A percentile compares a stretch with the other conserved stretches of the same genome.
These are phyloP conservation scores for Backusella liffmaniae DNA, from an alignment of 192 early-diverging fungal species.

Conservation along the genomic window DNA sequence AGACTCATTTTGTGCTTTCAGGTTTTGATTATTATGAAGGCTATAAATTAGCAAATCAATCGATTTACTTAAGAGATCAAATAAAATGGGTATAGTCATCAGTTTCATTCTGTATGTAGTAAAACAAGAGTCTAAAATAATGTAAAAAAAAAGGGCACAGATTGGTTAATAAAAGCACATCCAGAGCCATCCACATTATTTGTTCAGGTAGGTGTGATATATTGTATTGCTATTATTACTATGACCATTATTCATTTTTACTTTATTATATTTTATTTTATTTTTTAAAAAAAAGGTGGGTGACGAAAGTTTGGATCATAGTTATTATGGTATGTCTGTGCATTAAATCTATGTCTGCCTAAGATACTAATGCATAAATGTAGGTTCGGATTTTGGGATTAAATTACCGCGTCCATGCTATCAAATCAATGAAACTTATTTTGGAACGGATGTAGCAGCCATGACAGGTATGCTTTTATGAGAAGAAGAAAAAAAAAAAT, in stretches of 20 bases:
- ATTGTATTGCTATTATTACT: not conserved
- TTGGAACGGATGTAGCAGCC: conserved; percentile 52
- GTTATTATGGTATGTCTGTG: conserved; percentile 48
- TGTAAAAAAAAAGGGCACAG: conserved; percentile 44
- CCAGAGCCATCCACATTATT: conserved; percentile 47
- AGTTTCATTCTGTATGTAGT: not conserved
- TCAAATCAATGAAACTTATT: conserved; percentile 37
- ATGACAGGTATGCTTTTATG: conserved; percentile 23
- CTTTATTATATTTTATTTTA: not conserved
- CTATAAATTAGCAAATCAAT: conserved; percentile 46
- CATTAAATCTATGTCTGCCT: not conserved
- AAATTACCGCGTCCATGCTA: conserved; percentile 46
- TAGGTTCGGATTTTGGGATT: conserved; percentile 38
- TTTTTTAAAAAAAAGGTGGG: conserved; percentile 34
- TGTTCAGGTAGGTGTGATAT: conserved; percentile 39
- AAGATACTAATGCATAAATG: not conserved
- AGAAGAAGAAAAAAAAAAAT: not conserved
- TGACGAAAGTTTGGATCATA: conserved; percentile 42
- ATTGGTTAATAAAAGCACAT: conserved; percentile 61
- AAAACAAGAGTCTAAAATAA: not conserved
- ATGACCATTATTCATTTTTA: not conserved
- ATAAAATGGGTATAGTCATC: conserved; percentile 46
- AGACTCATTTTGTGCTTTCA: not conserved
- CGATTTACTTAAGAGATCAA: conserved; percentile 40
- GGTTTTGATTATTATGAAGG: conserved; percentile 54